Percentiles rank a stretch among this genome's conserved stretches.
Evolutionary conservation across 352 stramenopile species (phyloP).

Genomic region (Thalassiosira sp.): DNA sequence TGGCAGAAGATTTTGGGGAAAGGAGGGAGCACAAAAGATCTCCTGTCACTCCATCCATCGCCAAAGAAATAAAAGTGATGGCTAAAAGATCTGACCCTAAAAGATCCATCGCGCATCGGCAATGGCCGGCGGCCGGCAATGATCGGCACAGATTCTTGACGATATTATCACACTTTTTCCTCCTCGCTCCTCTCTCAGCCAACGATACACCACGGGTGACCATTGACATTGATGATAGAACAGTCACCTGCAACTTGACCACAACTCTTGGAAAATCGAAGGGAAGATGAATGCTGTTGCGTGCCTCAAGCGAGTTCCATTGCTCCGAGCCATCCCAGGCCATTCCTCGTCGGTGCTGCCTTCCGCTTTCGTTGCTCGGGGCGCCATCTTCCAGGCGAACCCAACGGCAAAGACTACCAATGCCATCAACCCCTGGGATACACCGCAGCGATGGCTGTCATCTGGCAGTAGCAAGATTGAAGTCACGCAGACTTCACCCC

Average conservation of each 20-base stretch:
- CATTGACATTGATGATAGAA: too few relatives aligned
- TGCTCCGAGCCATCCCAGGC: conserved; percentile 9
- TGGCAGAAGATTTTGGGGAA: conserved; percentile 1
- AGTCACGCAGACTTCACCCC: conserved; percentile 34
- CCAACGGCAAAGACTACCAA: too few relatives aligned
- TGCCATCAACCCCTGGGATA: not conserved
- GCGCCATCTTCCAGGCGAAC: not conserved
- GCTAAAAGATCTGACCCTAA: too few relatives aligned
- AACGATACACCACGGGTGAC: too few relatives aligned
- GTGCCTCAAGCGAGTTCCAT: conserved; percentile 8
- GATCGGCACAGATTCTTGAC: too few relatives aligned
- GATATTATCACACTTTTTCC: too few relatives aligned
- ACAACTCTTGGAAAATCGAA: not conserved
- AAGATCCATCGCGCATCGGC: too few relatives aligned
- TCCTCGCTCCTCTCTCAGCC: too few relatives aligned
- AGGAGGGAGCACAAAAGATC: conserved; percentile 1
- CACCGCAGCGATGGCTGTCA: conserved; percentile 30
- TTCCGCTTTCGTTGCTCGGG: not conserved
- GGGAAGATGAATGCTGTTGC: conserved; percentile 24
- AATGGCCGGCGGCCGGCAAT: too few relatives aligned
- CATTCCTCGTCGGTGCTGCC: not conserved
- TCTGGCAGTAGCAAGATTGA: conserved; percentile 21
- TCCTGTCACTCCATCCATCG: too few relatives aligned
- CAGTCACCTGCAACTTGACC: too few relatives aligned
- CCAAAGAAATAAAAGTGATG: too few relatives aligned